Evolutionary conservation across 257 asterid genomes (phyloP).

Genomic region (Echium plantagineum): DNA sequence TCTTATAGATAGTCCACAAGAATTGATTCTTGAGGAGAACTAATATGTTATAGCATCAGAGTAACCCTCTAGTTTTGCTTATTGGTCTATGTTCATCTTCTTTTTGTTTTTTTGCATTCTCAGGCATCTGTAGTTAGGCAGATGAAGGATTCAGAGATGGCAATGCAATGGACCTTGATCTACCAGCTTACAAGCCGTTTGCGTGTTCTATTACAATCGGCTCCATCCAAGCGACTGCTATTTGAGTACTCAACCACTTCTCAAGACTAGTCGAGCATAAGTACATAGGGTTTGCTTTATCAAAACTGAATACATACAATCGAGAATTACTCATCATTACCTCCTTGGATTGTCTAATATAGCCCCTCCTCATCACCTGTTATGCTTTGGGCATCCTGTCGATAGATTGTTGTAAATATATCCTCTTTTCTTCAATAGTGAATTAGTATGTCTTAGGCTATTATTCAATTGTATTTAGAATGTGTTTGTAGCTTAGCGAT

Average conservation of each 20-base stretch:
- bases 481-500: not conserved
- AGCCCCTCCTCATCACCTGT: not conserved
- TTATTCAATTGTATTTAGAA: not conserved
- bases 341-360: not conserved
- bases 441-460: not conserved
- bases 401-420: conserved; percentile 7
- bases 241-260: conserved; percentile 90
- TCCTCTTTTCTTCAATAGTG: conserved; percentile 5
- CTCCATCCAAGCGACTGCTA: conserved; percentile 85
- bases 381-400: not conserved
- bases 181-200: conserved; percentile 94
- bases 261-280: conserved; percentile 45
- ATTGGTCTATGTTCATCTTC: not conserved
- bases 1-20: too few species aligned
- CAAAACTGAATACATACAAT: not conserved
- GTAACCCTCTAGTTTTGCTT: not conserved
- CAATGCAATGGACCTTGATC: conserved; percentile 98
- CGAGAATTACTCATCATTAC: not conserved
- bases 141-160: conserved; percentile 99
- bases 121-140: conserved; percentile 97
- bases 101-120: conserved; percentile 5
- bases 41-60: too few species aligned
- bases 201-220: conserved; percentile 81
- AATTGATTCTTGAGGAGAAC: too few species aligned
- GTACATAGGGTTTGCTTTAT: not conserved